Evolutionary conservation across 768 basidiomycete genomes (phyloP), one percentile per base, ranked within the genome.

Genomic region (Lactifluus piperatus): DNA sequence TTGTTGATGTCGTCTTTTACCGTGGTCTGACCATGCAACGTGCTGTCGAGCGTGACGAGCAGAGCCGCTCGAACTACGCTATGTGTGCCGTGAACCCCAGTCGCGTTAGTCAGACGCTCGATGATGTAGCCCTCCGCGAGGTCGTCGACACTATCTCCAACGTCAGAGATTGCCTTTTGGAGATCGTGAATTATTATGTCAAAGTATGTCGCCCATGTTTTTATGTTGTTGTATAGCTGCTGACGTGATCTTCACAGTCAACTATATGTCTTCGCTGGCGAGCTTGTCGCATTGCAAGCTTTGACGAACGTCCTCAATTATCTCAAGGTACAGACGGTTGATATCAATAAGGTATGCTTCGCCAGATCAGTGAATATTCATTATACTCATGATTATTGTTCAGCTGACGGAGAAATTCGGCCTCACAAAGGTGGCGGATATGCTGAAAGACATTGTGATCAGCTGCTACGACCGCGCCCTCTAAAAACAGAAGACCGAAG

Each of bases 71-170:
- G 27, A 93, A 94, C 70, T 98, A 97, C 67, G 94, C 93, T 9
- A 98, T 99, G 97, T 94, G 94, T 72, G 95, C 97, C 20, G 90
- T 97, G n/a, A n/a, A n/a, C n/a, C n/a, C n/a, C n/a, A n/a, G n/a
- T n/a, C 66, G 95, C 56, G 91, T 99, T 62, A 91, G 91, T 36
- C 87, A 86, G 71, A 86, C 90, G 1, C 98, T 99, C 79, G 92
- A 85, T 64, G 97, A 98, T 58, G 83, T 86, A 1, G 95, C 94
- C 6, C 80, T 99, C 20, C 84, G 95, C 39, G 97, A 98, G 72
- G 93, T 99, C 49, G 95, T 99, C 48, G 94, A 98, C 64, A 81
- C 80, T 54, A 95, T 99, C 67, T 80, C 90, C 4, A 78, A 81
- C 32, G 76, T 79, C 41, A 92, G 88, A 10, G 80, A 84, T n/a